Evolutionary conservation across 805 yeast species (phyloP), one percentile per base, ranked within the genome.

Genomic region (Peterozyma xylosa): DNA sequence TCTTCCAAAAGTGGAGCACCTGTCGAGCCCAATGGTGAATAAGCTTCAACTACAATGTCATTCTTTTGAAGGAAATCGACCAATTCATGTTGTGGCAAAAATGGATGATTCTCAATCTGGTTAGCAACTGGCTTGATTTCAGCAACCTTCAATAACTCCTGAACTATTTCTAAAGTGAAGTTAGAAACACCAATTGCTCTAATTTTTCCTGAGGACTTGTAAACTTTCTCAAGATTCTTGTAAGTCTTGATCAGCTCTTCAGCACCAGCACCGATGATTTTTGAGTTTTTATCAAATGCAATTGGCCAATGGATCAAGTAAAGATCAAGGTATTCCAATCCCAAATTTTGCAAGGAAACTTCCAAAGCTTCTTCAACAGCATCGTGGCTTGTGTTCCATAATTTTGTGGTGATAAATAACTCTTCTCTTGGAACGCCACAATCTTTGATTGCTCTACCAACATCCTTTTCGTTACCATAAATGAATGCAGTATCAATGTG

Each of bases 281-380:
- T 40, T 35, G 45, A 42, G 39, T 53, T 50, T 30, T 63, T 66
- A 48, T 55, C 38, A 46, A 74, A 59, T 11, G 82, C 67, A 36
- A 75, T 74, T 5, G 96, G 96, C 95, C 95, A 87, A 63, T 87
- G 96, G 59, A 86, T 73, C 56, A 87, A 70, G 58, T 80, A 80
- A 47, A 87, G 66, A 58, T 87, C 96, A 42, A 87, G 82, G 55
- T 87, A 87, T 41, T 82, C 91, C 52, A 85, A 56, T 0, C 80
- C 80, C 48, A 86, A 68, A 55, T 80, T 77, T 52, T 70, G 53
- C 54, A 86, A 68, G 6, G 90, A 81, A 41, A 63, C 66, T 10
- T 77, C 71, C 35, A 86, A 62, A 10, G 83, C 84, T 16, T 57
- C 64, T 33, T 56, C 74, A 11, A 80, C 80, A 37, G 63, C 56